Base-by-base conservation (phyloP, 148 eudicot species). In the Rhododendron molle region DNA sequence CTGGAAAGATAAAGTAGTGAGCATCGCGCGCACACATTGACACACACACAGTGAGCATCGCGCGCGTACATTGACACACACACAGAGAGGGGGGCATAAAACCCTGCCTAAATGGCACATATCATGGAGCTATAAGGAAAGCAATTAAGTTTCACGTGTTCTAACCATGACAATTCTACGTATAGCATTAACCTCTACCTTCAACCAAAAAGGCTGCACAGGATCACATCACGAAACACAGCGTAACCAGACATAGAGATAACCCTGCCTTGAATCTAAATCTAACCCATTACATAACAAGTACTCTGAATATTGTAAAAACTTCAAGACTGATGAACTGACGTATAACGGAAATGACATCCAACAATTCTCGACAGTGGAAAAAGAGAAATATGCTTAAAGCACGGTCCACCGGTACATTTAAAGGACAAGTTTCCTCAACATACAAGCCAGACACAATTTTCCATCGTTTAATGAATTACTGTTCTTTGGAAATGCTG, bases 401-500 rank as follows among this genome's bases (percentile, higher is more conserved):
- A 34, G 58, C 3, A 13, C 18, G 3, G 72, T 77, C 40, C 86
- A 76, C 44, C n/a, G 58, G n/a, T 76, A 43, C 43, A 26, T 77
- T 60, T 38, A 5, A 8, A 54, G 12, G 49, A 74, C 10, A 84
- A 73, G 81, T 74, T 34, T 34, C 49, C 34, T 73, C 10, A 14
- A 85, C 56, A 56, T 5, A 58, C 18, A 23, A 20, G 81, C 82
- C 23, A 40, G 54, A 58, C 5, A 77, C 28, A 28, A 26, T 56
- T 78, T 58, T 85, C 40, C 86, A 60, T 58, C 44, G 20, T 56
- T 40, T 60, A 76, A 50, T 84, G 32, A 54, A 52, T 34, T 50
- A 32, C 36, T 44, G 47, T 20, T 32, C 23, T 72, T 72, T 20
- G 44, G 65, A 71, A 72, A 11, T 14, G 18, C 79, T 71, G 67